phyloP scores from a whole-genome alignment of 2,329 filamentous ascomycete genomes.

The Fusarium goolgardi region DNA sequence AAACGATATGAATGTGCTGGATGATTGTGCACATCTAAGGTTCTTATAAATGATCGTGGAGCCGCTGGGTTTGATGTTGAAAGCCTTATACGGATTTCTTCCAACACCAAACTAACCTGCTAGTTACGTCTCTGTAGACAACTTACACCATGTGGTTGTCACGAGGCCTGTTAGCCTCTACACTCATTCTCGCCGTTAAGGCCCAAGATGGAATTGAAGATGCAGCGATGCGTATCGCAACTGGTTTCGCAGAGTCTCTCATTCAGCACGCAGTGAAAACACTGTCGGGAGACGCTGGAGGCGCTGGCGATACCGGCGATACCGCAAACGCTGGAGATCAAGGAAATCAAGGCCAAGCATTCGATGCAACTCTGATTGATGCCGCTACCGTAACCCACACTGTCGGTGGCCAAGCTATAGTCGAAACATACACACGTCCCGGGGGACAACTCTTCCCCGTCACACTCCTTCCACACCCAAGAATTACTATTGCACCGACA shows the following conservation, averaged over 20 bases:
- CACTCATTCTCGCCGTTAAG: constrained; percentile 30
- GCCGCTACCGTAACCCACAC: constrained; percentile 18
- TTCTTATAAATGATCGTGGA: constrained; percentile 29
- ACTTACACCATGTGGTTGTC: constrained; percentile 39
- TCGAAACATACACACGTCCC: constrained; percentile 23
- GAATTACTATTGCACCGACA: constrained; percentile 32
- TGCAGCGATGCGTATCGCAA: constrained; percentile 24
- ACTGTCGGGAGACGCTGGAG: constrained; percentile 13
- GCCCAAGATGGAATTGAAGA: constrained; percentile 33
- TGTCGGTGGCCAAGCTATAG: background rate
- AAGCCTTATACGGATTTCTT: constrained; percentile 9
- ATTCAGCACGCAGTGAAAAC: constrained; percentile 29
- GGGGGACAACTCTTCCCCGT: constrained; percentile 24
- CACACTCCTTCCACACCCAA: constrained; percentile 32
- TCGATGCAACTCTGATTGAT: constrained; percentile 24
- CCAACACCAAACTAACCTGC: constrained; percentile 21
- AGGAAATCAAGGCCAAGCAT: constrained; percentile 17
- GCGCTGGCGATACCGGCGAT: constrained; percentile 11
- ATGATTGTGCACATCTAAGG: background rate
- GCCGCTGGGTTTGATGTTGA: background rate
- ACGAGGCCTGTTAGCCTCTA: constrained; percentile 36
- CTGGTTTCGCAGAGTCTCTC: constrained; percentile 27
- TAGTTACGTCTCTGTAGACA: constrained; percentile 29
- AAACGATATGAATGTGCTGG: constrained; percentile 4
- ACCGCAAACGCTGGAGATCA: constrained; percentile 11